These are phyloP conservation scores for Alliaria petiolata DNA, from an alignment of 345 rosid genomes.

Conservation along the genomic window DNA sequence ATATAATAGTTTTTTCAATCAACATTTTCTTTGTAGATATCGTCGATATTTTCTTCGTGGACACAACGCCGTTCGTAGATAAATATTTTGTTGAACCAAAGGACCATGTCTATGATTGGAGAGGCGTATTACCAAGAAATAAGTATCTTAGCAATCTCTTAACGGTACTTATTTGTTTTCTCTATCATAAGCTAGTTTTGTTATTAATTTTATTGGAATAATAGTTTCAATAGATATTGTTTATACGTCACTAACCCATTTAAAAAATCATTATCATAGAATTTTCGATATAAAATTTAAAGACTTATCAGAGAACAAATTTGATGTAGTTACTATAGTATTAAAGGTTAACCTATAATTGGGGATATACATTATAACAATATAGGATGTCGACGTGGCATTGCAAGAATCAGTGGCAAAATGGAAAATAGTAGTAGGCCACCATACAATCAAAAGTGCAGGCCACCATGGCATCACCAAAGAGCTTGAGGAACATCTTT, in stretches of 20 bases:
- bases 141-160: constrained; percentile 44
- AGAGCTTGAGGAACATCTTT: constrained; percentile 47
- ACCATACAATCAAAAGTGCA: constrained; percentile 68
- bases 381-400: constrained; percentile 29
- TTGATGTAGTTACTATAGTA: too few species aligned
- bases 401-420: constrained; percentile 47
- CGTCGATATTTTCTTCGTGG: constrained; percentile 59
- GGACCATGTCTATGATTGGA: constrained; percentile 59
- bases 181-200: background rate
- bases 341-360: background rate
- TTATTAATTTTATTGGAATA: background rate
- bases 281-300: too few species aligned
- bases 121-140: constrained; percentile 44
- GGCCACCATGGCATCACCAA: constrained; percentile 63
- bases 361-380: background rate
- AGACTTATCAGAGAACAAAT: too few species aligned
- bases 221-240: background rate
- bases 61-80: constrained; percentile 62
- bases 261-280: background rate
- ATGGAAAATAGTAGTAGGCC: constrained; percentile 86
- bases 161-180: constrained; percentile 26
- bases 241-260: background rate
- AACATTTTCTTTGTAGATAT: constrained; percentile 28
- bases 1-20: background rate
- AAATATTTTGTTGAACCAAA: constrained; percentile 48